Evolutionary conservation across 1,139 yeast genomes (phyloP).

Genomic region (Debaryomycetaceae sp.): DNA sequence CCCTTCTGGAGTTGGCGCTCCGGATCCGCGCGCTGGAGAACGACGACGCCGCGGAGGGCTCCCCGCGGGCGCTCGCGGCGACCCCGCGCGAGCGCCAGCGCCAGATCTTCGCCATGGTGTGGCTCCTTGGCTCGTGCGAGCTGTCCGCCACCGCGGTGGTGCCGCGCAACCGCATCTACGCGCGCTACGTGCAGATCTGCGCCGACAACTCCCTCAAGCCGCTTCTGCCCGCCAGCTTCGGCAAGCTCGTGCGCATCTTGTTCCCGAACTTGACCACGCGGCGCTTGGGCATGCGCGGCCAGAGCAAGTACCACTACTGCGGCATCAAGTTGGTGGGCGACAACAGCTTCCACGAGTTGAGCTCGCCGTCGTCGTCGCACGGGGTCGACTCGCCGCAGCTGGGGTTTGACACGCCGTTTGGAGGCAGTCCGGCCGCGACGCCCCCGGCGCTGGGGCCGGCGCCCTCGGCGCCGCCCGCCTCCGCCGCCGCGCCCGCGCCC

Average conservation of each 20-base stretch:
- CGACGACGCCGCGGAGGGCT: slow-evolving; percentile 14
- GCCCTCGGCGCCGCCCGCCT: slow-evolving; percentile 11
- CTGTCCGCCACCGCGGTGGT: slow-evolving; percentile 65
- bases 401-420: slow-evolving; percentile 8
- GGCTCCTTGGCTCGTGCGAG: slow-evolving; percentile 72
- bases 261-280: slow-evolving; percentile 78
- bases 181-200: slow-evolving; percentile 73
- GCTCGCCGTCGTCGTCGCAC: slow-evolving; percentile 1
- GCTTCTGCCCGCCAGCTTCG: slow-evolving; percentile 82
- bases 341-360: slow-evolving; percentile 17
- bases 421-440: neutral
- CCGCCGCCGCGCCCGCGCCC: slow-evolving; percentile 12
- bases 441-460: slow-evolving; percentile 4
- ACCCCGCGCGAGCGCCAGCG: slow-evolving; percentile 56
- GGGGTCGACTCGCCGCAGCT: slow-evolving; percentile 12
- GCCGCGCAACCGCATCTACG: slow-evolving; percentile 78
- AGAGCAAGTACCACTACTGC: slow-evolving; percentile 86
- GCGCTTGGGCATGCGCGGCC: slow-evolving; percentile 84
- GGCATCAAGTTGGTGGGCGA: slow-evolving; percentile 68
- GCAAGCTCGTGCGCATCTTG: slow-evolving; percentile 70
- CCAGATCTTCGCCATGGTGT: slow-evolving; percentile 77
- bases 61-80: slow-evolving; percentile 8
- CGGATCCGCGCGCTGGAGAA: slow-evolving; percentile 45
- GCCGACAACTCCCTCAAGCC: slow-evolving; percentile 65
- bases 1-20: slow-evolving; percentile 49